phyloP scores from a whole-genome alignment of 2,329 filamentous ascomycete genomes.

The Drechslerella stenobrocha region DNA sequence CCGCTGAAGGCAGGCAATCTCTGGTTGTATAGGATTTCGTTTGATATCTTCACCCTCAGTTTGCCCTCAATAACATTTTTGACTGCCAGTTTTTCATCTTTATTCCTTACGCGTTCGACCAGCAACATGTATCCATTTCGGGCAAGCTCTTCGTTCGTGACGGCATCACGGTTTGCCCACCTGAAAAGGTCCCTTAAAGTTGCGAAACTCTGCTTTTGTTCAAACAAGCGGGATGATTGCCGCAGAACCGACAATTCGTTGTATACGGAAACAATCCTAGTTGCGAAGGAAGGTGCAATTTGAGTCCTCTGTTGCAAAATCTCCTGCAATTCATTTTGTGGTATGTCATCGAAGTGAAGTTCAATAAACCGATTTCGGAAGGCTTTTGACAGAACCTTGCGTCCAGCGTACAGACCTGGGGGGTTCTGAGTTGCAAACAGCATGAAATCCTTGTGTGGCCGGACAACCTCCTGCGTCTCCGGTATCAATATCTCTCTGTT shows the following conservation, averaged over 20 bases:
- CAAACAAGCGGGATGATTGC: conserved; percentile 88
- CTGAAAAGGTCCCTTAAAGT: conserved; percentile 93
- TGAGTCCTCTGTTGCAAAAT: conserved; percentile 87
- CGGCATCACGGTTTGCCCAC: conserved; percentile 84
- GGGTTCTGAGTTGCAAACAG: conserved; percentile 98
- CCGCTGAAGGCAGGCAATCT: conserved; percentile 16
- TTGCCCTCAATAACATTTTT: conserved; percentile 85
- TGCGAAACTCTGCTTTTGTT: conserved; percentile 96
- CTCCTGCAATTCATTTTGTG: conserved; percentile 86
- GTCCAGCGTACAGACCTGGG: conserved; percentile 88
- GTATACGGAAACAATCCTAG: conserved; percentile 88
- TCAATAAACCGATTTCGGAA: conserved; percentile 97
- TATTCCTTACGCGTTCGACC: conserved; percentile 88
- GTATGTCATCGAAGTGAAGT: conserved; percentile 96
- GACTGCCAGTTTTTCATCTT: conserved; percentile 80
- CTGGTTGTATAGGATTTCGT: conserved; percentile 69
- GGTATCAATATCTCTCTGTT: conserved; percentile 94
- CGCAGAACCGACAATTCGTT: conserved; percentile 85
- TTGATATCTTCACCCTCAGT: conserved; percentile 82
- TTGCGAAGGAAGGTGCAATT: conserved; percentile 88
- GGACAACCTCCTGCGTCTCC: conserved; percentile 91
- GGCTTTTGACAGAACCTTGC: conserved; percentile 88
- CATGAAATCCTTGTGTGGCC: conserved; percentile 93
- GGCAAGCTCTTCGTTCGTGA: conserved; percentile 84
- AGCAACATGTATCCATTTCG: conserved; percentile 94